A percentile compares a stretch with the other conserved stretches of the same genome.
Conservation (phyloP, 2,329 filamentous ascomycete species). For the Diplodia sapinea region DNA sequence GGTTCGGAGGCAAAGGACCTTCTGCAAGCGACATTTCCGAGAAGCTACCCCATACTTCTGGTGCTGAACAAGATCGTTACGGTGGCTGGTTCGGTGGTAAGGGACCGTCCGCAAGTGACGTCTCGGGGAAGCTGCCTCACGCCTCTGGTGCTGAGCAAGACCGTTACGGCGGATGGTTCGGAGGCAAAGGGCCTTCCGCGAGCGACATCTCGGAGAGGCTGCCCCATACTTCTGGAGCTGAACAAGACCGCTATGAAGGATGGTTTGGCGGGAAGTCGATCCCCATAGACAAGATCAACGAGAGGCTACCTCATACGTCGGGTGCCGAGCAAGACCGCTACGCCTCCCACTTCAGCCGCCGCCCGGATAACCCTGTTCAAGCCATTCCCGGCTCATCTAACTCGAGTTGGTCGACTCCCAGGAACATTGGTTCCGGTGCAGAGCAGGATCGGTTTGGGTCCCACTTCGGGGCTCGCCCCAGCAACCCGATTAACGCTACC, state of each 20-base stretch:
- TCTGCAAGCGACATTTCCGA: neutral
- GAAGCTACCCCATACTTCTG: slow-evolving; percentile 3
- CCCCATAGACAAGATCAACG: slow-evolving; percentile 8
- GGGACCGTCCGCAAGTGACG: slow-evolving; percentile 8
- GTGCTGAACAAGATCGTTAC: slow-evolving; percentile 22
- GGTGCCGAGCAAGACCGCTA: slow-evolving; percentile 31
- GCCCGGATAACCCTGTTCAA: slow-evolving; percentile 21
- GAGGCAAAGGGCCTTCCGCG: slow-evolving; percentile 16
- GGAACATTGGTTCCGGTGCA: slow-evolving; percentile 24
- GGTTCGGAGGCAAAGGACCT: slow-evolving; percentile 9
- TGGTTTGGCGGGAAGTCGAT: slow-evolving; percentile 25
- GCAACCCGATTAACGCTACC: slow-evolving; percentile 18
- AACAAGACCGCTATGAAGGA: slow-evolving; percentile 21
- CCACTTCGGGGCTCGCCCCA: slow-evolving; percentile 28
- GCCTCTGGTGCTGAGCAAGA: slow-evolving; percentile 22
- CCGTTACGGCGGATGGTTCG: slow-evolving; percentile 25
- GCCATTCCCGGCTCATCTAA: neutral
- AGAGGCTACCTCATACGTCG: slow-evolving; percentile 14
- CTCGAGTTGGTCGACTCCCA: slow-evolving; percentile 11
- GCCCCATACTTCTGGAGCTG: slow-evolving; percentile 17
- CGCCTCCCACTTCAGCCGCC: slow-evolving; percentile 21
- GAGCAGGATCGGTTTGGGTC: slow-evolving; percentile 30
- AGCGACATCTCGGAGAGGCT: slow-evolving; percentile 12
- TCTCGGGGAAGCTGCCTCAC: slow-evolving; percentile 7
- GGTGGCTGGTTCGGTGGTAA: slow-evolving; percentile 28